Evolutionary conservation across 345 rosid genomes (phyloP), one percentile per base, ranked within the genome.

Genomic region (Theobroma cacao): DNA sequence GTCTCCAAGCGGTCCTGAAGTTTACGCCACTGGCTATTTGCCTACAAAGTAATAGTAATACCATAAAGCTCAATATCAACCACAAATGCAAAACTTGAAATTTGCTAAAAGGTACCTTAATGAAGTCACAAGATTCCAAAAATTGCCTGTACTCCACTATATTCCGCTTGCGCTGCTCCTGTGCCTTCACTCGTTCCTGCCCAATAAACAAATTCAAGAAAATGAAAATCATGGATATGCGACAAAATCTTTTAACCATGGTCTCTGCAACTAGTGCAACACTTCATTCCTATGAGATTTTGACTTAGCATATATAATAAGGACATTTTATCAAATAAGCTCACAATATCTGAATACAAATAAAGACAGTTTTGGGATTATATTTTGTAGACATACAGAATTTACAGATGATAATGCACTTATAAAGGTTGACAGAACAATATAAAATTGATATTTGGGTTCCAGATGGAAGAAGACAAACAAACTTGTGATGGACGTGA

Each of bases 11-110:
- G 94, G 64, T 91, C 94, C 81, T 96, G 98, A 85, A 96, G 92
- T 87, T 96, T 96, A 76, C 98, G 91, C 99, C 99, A 96, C 78
- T 96, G 99, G 82, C 89, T 96, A 82, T 78, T 89, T 74, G 97
- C 91, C 99, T 96, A 80, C 64, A 77, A 28, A 20, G 75, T 18
- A 50, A 77, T 33, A 72, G 52, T 10, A 58, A 74, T 43, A 38
- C 66, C 47, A 40, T 28, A 66, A 56, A 52, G 38, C 22, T 60
- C 73, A 50, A 38, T 38, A 8, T 34, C 13, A 71, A 67, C 17
- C 55, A 56, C 7, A 38, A 20, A 64, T 47, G 79, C 77, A 73
- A 76, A 83, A 82, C 50, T 72, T 62, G 30, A 13, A 52, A 71
- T 61, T 64, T 36, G 55, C 22, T 36, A 41, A 79, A 52, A 45